Conservation (phyloP, 108 stramenopile genomes). For the Aurantiochytrium sp. region DNA sequence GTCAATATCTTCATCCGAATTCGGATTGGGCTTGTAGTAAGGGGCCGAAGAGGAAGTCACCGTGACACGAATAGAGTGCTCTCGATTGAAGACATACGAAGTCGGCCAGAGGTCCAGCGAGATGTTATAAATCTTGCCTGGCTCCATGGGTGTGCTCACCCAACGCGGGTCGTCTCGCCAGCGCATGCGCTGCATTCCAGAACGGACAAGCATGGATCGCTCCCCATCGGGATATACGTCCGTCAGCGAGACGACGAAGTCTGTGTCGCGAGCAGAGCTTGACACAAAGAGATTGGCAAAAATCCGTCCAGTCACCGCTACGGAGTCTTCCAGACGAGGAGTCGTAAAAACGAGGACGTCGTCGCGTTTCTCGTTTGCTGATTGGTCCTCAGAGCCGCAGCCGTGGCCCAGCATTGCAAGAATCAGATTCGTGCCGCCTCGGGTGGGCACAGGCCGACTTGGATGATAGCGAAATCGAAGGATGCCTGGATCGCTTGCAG, state of each 20-base stretch:
- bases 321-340: background rate
- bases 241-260: slow-evolving; percentile 26
- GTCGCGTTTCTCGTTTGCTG: background rate
- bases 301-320: slow-evolving; percentile 9
- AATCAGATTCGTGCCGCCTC: slow-evolving; percentile 29
- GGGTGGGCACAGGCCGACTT: slow-evolving; percentile 15
- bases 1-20: background rate
- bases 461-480: slow-evolving; percentile 3
- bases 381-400: slow-evolving; percentile 33
- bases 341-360: slow-evolving; percentile 26
- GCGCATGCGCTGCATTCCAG: slow-evolving; percentile 26
- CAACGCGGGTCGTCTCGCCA: slow-evolving; percentile 10
- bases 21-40: slow-evolving; percentile 23
- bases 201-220: slow-evolving; percentile 5
- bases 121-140: slow-evolving; percentile 24
- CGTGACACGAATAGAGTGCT: slow-evolving; percentile 24
- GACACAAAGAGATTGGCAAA: slow-evolving; percentile 19
- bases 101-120: slow-evolving; percentile 30
- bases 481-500: background rate
- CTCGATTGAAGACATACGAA: slow-evolving; percentile 22
- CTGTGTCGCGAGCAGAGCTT: slow-evolving; percentile 27
- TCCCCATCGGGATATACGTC: slow-evolving; percentile 32
- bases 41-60: slow-evolving; percentile 18
- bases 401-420: background rate
- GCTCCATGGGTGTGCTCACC: background rate